These are phyloP conservation scores for Dendrobium nobile DNA, from an alignment of 106 monocot species.

Conservation along the genomic window DNA sequence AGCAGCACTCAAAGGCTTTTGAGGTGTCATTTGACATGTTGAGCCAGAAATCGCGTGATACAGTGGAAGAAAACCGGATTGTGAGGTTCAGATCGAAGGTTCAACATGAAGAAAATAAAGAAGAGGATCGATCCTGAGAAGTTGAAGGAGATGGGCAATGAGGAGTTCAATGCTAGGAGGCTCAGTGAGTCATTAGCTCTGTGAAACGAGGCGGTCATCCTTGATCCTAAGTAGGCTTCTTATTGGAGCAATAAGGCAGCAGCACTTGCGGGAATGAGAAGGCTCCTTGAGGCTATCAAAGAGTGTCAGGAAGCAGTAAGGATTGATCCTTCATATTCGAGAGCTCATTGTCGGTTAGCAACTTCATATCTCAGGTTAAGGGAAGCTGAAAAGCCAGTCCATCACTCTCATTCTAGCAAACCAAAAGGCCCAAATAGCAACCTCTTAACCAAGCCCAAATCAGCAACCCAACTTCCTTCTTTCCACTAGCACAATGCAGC, in stretches of 20 bases:
- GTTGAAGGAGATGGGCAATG: constrained; percentile 60
- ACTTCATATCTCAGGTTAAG: constrained; percentile 50
- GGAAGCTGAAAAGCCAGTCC: constrained; percentile 25
- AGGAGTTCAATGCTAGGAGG: constrained; percentile 49
- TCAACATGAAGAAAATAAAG: constrained; percentile 74
- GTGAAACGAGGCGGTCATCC: constrained; percentile 31
- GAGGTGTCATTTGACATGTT: constrained; percentile 42
- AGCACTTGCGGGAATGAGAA: constrained; percentile 38
- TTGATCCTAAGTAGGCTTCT: constrained; percentile 33
- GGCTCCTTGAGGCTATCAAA: constrained; percentile 36
- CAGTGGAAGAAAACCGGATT: constrained; percentile 39
- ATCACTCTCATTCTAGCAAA: constrained; percentile 15
- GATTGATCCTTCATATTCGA: constrained; percentile 41
- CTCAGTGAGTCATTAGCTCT: constrained; percentile 37
- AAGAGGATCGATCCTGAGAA: constrained; percentile 60
- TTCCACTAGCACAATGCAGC: accelerated
- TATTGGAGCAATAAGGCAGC: constrained; percentile 66
- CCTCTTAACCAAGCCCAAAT: too few species aligned
- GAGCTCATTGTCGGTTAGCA: constrained; percentile 47
- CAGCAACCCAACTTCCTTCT: too few species aligned
- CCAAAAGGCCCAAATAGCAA: too few species aligned
- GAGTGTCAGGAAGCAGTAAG: constrained; percentile 50
- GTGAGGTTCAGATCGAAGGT: constrained; percentile 54
- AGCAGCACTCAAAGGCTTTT: constrained; percentile 43
- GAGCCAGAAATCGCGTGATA: constrained; percentile 56